Evolutionary conservation across 2,329 filamentous ascomycete genomes (phyloP), one percentile per base, ranked within the genome.

Genomic region (Ascochyta pisi): DNA sequence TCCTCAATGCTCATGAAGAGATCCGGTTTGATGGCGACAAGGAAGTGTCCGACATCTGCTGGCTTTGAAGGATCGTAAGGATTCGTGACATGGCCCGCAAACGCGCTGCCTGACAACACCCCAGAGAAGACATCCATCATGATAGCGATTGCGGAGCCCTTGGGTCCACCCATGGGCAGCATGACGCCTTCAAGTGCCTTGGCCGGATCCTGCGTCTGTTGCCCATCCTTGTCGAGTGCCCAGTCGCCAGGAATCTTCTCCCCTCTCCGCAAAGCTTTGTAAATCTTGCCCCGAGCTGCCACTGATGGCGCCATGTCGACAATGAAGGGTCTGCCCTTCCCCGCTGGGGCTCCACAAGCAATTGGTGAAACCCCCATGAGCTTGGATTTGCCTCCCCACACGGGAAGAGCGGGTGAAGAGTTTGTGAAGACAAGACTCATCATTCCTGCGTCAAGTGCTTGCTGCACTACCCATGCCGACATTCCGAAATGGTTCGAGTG

Each of bases 41-140:
- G 70, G 59, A 92, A 91, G 69, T 92, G 90, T 0, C 90, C 89
- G 0, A 92, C 89, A 65, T 92, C 86, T 0, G 88, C 86, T 1
- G 86, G 81, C 54, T 81, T 84, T 0, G 84, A 87, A 3, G 88
- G 82, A 67, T 92, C 89, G 71, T 95, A 95, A 0, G 91, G 91
- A 16, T 85, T 85, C 0, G 87, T 89, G 16, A 95, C 91, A 66
- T 89, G 81, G 0, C 90, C 90, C 0, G 89, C 91, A 74, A 91
- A 95, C 0, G 90, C 90, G 29, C 87, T 88, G 0, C 90, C 91
- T 0, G 89, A 91, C 0, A 95, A 67, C 0, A 90, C 88, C 0
- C 90, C 91, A 0, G 89, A 92, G 69, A 95, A 94, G 2, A 96
- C 89, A 69, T 95, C 90, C 91, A 95, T 95, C 89, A 92, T 94